Percentiles rank a stretch among this genome's conserved stretches.
Conservation (phyloP, 306 rosid species). For the Morella rubra region DNA sequence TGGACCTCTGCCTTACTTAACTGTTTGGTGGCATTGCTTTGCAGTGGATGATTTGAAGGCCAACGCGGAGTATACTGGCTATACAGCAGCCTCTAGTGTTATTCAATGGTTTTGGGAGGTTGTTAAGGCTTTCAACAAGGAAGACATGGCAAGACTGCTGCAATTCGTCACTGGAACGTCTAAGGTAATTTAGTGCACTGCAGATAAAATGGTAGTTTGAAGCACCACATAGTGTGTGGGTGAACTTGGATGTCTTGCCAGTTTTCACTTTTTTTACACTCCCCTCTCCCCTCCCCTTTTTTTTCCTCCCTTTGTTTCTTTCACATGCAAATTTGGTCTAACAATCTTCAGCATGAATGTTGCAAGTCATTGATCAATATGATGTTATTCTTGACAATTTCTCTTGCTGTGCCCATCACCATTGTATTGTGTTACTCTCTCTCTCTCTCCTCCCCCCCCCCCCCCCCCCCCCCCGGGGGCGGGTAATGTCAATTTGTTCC, state of each 20-base stretch:
- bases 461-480: too few relatives aligned
- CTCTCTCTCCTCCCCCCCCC: too few relatives aligned
- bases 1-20: constrained; percentile 19
- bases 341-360: background rate
- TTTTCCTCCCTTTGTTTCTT: background rate
- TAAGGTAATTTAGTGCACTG: constrained; percentile 54
- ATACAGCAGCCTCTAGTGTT: constrained; percentile 85
- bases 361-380: background rate
- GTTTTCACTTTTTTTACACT: too few relatives aligned
- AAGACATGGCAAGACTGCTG: constrained; percentile 98
- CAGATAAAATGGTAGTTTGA: constrained; percentile 6
- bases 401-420: background rate
- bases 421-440: background rate
- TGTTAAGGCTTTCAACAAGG: constrained; percentile 82
- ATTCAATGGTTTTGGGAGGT: constrained; percentile 99
- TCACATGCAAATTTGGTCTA: background rate
- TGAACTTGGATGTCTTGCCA: background rate
- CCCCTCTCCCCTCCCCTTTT: too few relatives aligned
- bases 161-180: constrained; percentile 99
- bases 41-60: constrained; percentile 96
- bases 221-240: background rate
- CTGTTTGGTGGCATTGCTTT: constrained; percentile 38
- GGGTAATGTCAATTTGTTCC: background rate
- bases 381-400: background rate
- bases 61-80: constrained; percentile 85